Evolutionary conservation across 345 rosid species (phyloP), one percentile per base, ranked within the genome.

Genomic region (Stellera chamaejasme): DNA sequence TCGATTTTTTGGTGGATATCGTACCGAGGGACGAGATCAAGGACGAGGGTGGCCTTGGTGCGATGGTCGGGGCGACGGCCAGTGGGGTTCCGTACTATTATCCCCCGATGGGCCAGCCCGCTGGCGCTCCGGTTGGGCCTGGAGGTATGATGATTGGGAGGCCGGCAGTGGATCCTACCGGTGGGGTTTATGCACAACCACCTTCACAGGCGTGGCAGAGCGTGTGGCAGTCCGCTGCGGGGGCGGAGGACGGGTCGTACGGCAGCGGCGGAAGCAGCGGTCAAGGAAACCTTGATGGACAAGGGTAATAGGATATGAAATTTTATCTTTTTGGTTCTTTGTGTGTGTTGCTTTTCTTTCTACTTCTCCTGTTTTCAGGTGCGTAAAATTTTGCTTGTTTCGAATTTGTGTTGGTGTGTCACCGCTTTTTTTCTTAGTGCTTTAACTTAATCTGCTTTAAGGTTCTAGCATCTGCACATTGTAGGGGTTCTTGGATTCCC

Each of bases 121-220:
- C 85, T 0, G 75, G 71, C 5, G 45, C 72, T 11, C 56, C 70
- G 10, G 61, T 66, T 1, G 81, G 75, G 15, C 83, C 87, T 8
- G 89, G 83, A 12, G 91, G 90, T 66, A 88, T 91, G 96, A 91
- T 82, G 90, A 82, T 88, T 50, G 98, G 98, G 2, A 72, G 88
- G 61, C 98, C 98, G 0, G 95, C 89, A 8, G 66, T 88, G 65
- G 96, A 88, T 46, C 95, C 90, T 14, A 56, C 75, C 11, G 45
- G 19, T 41, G 89, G 87, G 4, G 80, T 85, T 43, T 82, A 77
- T 55, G 78, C 69, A 6, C 96, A 88, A 73, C 90, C 96, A 8
- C 98, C 96, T 8, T 88, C 93, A 27, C 98, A 88, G 78, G 87
- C 95, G 6, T 92, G 98, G 98, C 95, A 92, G 72, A 82, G 88